Base-by-base conservation (phyloP, 306 rosid genomes). In the Trifolium dubium region DNA sequence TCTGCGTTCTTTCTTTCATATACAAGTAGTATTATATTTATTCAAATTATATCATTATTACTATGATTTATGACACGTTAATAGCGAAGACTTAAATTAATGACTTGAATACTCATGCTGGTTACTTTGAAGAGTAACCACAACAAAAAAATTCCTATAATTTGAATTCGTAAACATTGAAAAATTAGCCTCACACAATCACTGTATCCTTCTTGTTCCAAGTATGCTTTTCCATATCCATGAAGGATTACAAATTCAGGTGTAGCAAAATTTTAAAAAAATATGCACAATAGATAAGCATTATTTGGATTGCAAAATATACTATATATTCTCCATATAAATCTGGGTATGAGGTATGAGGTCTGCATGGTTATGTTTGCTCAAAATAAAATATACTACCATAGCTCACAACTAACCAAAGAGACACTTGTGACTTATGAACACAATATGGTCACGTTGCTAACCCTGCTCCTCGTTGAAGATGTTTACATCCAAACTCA, bases 381-480 rank as follows among this genome's bases (percentile, higher is more conserved):
- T 17, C 46, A 37, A 50, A 15, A 31, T 34, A 66, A 41, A 40
- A 66, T 29, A 56, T 8, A 41, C 30, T 40, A n/a, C 58, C 35
- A 43, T 67, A 44, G 49, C 12, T 31, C 35, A 41, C 40, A 72
- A 56, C 37, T 8, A 32, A 15, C 18, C 19, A 13, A 19, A 50
- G 65, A 58, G 34, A 56, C 15, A 3, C 30, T 64, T 10, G 3
- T 8, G 32, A 44, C 6, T 66, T 64, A 63, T 49, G 40, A 74
- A 37, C 71, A 49, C n/a, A 34, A 11, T 53, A 69, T 10, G 67
- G 9, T 6, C 5, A 35, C 11, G 35, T 66, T 30, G 47, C 47
- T 53, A 74, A 29, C 32, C 79, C 37, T 55, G 77, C 34, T 30
- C 41, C 72, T 50, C 4, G 8, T 23, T 23, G 71, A 35, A 74